Evolutionary conservation across 2,329 filamentous ascomycete genomes (phyloP), one percentile per base, ranked within the genome.

Genomic region (Dactylonectria estremocensis): DNA sequence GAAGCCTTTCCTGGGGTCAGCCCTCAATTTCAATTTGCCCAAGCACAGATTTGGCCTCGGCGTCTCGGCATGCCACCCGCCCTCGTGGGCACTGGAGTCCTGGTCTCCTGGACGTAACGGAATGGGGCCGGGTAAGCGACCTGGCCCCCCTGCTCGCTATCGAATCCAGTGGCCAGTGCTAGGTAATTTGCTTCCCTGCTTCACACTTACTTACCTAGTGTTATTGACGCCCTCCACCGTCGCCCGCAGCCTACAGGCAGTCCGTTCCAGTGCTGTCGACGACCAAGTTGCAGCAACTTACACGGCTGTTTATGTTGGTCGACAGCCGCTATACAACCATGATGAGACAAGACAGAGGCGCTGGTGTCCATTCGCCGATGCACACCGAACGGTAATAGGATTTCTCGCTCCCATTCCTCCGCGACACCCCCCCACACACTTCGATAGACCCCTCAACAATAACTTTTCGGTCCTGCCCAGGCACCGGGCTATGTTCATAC

Each of bases 11-110:
- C 61, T 69, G 67, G 67, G 63, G 68, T 72, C 71, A 74, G 62
- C 68, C 71, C 71, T 74, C 72, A 66, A 62, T 70, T 61, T 72
- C 64, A 61, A 69, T 65, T n/a, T 74, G 71, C 70, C 63, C 22
- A 61, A 59, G 24, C 60, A 64, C 69, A 72, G 60, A 69, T 74
- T 72, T 57, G 61, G 72, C 65, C 54, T 68, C 66, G 63, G 61
- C 58, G 69, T 64, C 57, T 66, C 65, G 64, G 67, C 64, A 71
- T 73, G 64, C 73, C 72, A 76, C 61, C 64, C 69, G 70, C 67
- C 56, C 28, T 63, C 56, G 53, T 61, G 62, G 69, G 49, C 61
- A 66, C n/a, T n/a, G n/a, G n/a, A n/a, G n/a, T n/a, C n/a, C n/a
- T n/a, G n/a, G n/a, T n/a, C n/a, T n/a, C n/a, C n/a, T n/a, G n/a